phyloP scores from a whole-genome alignment of 257 asterid species.

The Asclepias syriaca region DNA sequence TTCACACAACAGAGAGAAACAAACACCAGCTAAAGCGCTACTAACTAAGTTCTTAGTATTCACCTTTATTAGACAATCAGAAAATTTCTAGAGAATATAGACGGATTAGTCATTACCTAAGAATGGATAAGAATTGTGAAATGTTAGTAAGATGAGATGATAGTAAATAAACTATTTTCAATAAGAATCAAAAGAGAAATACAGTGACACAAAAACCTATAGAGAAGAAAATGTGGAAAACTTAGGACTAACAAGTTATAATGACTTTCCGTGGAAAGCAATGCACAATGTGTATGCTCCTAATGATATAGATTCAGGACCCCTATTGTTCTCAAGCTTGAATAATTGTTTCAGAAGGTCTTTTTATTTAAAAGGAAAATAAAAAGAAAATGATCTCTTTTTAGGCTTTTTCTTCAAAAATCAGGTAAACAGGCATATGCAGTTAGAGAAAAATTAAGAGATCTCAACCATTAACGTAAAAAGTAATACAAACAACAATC shows the following conservation, averaged over 20 bases:
- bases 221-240: not conserved
- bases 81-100: not conserved
- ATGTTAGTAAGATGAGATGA: not conserved
- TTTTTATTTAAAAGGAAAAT: not conserved
- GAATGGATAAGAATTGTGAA: not conserved
- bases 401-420: not conserved
- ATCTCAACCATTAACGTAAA: not conserved
- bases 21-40: not conserved
- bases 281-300: not conserved
- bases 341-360: not conserved
- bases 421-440: not conserved
- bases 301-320: not conserved
- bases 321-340: not conserved
- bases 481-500: not conserved
- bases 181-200: not conserved
- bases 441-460: not conserved
- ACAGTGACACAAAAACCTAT: not conserved
- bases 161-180: not conserved
- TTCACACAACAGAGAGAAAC: not conserved
- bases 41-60: not conserved
- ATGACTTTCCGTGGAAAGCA: not conserved
- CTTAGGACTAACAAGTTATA: not conserved
- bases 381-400: not conserved
- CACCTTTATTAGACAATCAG: not conserved
- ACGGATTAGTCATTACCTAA: not conserved